Percentiles rank a stretch among this genome's conserved stretches.
phyloP scores from a whole-genome alignment of 345 rosid species.

The Toxicodendron radicans region DNA sequence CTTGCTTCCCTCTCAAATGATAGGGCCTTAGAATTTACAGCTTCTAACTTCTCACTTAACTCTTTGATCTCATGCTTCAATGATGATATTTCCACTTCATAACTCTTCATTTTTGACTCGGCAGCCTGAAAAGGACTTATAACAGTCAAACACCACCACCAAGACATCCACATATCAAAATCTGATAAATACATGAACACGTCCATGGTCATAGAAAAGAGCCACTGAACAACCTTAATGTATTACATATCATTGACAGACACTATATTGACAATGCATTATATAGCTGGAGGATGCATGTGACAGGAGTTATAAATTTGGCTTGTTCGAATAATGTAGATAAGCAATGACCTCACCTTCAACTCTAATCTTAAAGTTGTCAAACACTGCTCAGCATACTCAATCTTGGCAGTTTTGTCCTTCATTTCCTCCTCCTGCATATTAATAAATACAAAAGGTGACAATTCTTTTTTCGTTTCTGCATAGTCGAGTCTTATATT shows the following conservation, averaged over 20 bases:
- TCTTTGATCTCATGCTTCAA: conserved; percentile 58
- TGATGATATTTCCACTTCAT: conserved; percentile 63
- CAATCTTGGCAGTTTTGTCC: conserved; percentile 66
- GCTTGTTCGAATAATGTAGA: not conserved
- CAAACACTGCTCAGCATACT: conserved; percentile 76
- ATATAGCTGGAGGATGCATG: not conserved
- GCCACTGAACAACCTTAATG: not conserved
- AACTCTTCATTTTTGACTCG: conserved; percentile 76
- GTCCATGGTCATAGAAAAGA: not conserved
- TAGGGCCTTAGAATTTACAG: conserved; percentile 65
- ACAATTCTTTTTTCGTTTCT: not conserved
- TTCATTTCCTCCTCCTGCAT: conserved; percentile 83
- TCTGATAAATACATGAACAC: not conserved
- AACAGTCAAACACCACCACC: conserved; percentile 14
- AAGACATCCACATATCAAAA: not conserved
- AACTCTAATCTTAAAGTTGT: conserved; percentile 77
- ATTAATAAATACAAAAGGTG: conserved; percentile 18
- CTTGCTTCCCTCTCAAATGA: conserved; percentile 78
- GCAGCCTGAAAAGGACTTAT: conserved; percentile 68
- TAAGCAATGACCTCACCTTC: conserved; percentile 54
- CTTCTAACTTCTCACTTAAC: conserved; percentile 62
- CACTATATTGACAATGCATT: not conserved
- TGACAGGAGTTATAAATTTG: not conserved
- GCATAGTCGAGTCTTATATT: not conserved
- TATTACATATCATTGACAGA: not conserved